phyloP scores from a whole-genome alignment of 306 rosid species.

The Quillaja saponaria region DNA sequence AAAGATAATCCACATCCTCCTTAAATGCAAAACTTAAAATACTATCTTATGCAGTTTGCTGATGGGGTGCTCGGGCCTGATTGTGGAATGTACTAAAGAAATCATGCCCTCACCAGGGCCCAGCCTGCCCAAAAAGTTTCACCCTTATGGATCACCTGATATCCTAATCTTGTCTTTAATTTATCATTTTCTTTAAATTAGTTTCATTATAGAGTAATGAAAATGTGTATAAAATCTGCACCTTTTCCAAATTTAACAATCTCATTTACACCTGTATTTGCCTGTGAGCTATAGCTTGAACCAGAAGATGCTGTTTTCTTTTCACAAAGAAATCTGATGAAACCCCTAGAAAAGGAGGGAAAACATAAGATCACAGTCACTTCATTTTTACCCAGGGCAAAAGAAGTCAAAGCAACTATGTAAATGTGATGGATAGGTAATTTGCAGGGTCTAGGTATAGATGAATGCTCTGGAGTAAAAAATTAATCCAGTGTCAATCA shows the following conservation, averaged over 20 bases:
- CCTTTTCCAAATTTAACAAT: not conserved
- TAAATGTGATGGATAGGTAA: too few relatives aligned
- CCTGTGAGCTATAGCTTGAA: constrained; percentile 81
- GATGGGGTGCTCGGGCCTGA: not conserved
- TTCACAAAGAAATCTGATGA: constrained; percentile 80
- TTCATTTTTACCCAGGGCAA: constrained; percentile 29
- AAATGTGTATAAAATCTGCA: constrained; percentile 3
- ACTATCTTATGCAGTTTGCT: not conserved
- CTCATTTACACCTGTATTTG: constrained; percentile 27
- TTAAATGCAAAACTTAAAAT: not conserved
- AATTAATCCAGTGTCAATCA: too few relatives aligned
- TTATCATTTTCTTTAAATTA: too few relatives aligned
- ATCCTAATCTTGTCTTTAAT: not conserved
- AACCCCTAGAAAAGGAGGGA: constrained; percentile 56
- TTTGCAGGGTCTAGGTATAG: too few relatives aligned
- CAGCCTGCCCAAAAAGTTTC: not conserved
- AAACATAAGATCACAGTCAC: constrained; percentile 1
- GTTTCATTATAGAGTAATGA: not conserved
- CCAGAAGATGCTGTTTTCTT: constrained; percentile 63
- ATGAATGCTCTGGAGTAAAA: too few relatives aligned
- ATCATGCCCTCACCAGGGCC: not conserved
- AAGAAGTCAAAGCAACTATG: constrained; percentile 26
- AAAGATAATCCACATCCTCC: not conserved
- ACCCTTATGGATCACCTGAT: not conserved
- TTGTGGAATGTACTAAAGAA: not conserved